These are phyloP conservation scores for Puccinia horiana DNA, from an alignment of 1,284 basidiomycete genomes.

Conservation along the genomic window DNA sequence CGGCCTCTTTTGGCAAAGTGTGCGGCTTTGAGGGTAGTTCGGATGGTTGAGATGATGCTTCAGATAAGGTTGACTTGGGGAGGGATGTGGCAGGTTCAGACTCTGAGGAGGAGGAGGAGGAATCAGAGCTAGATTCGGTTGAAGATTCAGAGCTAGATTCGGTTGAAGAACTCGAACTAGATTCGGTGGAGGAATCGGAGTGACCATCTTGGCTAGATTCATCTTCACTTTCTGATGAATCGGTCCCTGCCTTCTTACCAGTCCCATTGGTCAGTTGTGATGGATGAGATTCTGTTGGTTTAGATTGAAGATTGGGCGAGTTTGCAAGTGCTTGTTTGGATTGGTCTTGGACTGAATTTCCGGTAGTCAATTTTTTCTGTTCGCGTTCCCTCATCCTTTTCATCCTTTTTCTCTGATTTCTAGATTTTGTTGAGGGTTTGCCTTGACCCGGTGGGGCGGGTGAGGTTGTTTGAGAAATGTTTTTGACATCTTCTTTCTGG, in stretches of 20 bases:
- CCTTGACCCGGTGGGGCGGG: constrained; percentile 38
- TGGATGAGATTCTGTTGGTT: neutral
- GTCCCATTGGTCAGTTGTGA: neutral
- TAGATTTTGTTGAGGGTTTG: constrained; percentile 29
- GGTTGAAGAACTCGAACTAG: neutral
- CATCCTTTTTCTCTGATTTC: constrained; percentile 22
- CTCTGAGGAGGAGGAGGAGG: neutral
- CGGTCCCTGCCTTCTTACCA: neutral
- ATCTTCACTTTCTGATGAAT: neutral
- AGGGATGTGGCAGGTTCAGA: constrained; percentile 22
- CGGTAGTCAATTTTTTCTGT: neutral
- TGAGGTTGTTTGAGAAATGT: neutral
- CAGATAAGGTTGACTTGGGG: constrained; percentile 2
- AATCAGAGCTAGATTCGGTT: neutral
- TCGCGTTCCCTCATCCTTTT: constrained; percentile 13
- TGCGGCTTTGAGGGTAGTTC: neutral
- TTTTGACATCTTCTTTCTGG: neutral
- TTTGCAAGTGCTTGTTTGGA: neutral
- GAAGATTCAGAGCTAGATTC: constrained; percentile 3
- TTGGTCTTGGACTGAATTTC: neutral
- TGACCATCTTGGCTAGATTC: neutral
- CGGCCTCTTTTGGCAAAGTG: neutral
- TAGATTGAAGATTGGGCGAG: neutral
- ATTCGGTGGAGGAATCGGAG: neutral
- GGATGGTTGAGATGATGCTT: constrained; percentile 15